Conservation (phyloP, 371 early-diverging fungal genomes). For the Mucor racemosus region DNA sequence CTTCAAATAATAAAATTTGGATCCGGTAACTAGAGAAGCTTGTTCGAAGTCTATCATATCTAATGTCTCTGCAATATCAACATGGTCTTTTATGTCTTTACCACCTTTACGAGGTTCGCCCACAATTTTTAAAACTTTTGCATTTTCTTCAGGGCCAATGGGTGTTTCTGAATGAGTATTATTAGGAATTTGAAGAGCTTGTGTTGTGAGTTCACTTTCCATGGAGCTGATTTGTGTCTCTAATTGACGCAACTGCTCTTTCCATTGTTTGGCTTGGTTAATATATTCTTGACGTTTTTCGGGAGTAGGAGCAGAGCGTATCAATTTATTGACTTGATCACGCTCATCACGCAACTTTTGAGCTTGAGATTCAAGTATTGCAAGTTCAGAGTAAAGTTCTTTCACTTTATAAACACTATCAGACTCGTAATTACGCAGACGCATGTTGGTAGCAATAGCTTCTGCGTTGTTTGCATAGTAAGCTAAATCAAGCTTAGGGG, state of each 20-base stretch:
- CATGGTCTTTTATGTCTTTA: slow-evolving; percentile 63
- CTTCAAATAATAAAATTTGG: slow-evolving; percentile 87
- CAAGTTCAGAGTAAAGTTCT: slow-evolving; percentile 55
- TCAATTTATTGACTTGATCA: slow-evolving; percentile 21
- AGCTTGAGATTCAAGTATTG: slow-evolving; percentile 8
- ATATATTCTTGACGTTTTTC: slow-evolving; percentile 20
- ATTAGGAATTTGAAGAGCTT: slow-evolving; percentile 75
- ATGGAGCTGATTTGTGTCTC: slow-evolving; percentile 17
- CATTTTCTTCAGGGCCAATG: slow-evolving; percentile 67
- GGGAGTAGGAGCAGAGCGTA: slow-evolving; percentile 20
- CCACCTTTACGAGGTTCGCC: slow-evolving; percentile 36
- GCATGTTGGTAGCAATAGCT: slow-evolving; percentile 56
- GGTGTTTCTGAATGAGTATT: slow-evolving; percentile 70
- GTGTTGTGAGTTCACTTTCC: slow-evolving; percentile 17
- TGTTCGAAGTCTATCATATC: slow-evolving; percentile 84
- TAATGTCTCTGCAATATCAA: slow-evolving; percentile 62
- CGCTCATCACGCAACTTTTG: slow-evolving; percentile 13
- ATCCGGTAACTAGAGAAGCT: slow-evolving; percentile 82
- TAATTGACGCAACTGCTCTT: slow-evolving; percentile 24
- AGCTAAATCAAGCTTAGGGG: slow-evolving; percentile 68
- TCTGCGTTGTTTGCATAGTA: slow-evolving; percentile 59
- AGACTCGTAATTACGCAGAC: slow-evolving; percentile 54
- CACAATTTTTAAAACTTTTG: slow-evolving; percentile 53
- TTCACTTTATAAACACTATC: slow-evolving; percentile 49
- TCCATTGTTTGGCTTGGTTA: slow-evolving; percentile 29